phyloP scores from a whole-genome alignment of 2,329 filamentous ascomycete genomes.

The Capronia epimyces region DNA sequence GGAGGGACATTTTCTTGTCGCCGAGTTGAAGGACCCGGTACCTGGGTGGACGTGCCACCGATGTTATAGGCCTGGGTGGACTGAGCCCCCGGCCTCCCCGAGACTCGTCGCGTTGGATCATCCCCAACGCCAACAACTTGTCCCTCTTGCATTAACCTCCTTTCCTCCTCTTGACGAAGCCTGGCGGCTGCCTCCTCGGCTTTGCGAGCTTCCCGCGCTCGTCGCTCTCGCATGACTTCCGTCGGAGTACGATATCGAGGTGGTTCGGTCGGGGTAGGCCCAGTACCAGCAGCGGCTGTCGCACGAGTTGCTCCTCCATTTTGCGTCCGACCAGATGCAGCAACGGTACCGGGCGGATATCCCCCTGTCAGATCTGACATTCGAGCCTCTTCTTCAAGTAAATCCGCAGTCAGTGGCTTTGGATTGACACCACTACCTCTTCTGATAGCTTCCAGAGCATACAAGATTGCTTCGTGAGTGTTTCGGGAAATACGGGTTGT shows the following conservation, averaged over 20 bases:
- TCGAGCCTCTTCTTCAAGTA: conserved; percentile 78
- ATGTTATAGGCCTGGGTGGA: conserved; percentile 19
- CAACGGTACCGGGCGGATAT: conserved; percentile 40
- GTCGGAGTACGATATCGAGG: conserved; percentile 72
- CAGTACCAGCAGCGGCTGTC: conserved; percentile 35
- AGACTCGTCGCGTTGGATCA: conserved; percentile 36
- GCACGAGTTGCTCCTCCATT: conserved; percentile 52
- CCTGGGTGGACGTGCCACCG: conserved; percentile 12
- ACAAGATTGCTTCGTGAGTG: conserved; percentile 85
- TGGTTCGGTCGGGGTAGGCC: conserved; percentile 48
- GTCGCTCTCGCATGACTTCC: conserved; percentile 85
- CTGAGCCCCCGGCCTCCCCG: conserved; percentile 20
- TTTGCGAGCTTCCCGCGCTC: conserved; percentile 67
- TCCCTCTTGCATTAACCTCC: conserved; percentile 53
- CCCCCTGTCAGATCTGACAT: conserved; percentile 79
- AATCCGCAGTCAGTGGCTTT: conserved; percentile 77
- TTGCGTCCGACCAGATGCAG: conserved; percentile 51
- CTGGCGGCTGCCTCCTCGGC: conserved; percentile 60
- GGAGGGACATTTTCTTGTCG: conserved; percentile 22
- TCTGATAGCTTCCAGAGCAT: conserved; percentile 79
- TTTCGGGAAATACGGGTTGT: conserved; percentile 66
- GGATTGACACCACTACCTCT: conserved; percentile 28
- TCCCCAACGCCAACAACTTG: conserved; percentile 52
- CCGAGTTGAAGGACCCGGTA: conserved; percentile 9
- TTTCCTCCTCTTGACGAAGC: conserved; percentile 45